These are phyloP conservation scores for Globisporangium sylvaticum DNA, from an alignment of 352 stramenopile genomes.

Conservation along the genomic window DNA sequence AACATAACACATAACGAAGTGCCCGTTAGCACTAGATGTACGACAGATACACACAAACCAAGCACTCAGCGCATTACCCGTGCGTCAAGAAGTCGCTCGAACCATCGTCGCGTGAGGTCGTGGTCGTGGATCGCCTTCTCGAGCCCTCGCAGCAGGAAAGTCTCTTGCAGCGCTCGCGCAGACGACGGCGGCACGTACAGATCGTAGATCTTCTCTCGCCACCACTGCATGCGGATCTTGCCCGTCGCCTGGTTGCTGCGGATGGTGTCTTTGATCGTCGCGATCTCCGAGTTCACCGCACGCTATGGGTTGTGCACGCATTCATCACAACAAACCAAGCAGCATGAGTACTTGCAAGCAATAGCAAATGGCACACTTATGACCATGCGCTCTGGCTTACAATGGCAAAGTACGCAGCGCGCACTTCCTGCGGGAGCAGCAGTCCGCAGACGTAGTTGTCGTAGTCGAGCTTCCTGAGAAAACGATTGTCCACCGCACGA, in stretches of 20 bases:
- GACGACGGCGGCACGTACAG: constrained; percentile 39
- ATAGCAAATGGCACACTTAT: neutral
- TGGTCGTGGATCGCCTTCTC: constrained; percentile 60
- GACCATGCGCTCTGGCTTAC: constrained; percentile 25
- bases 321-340: neutral
- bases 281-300: constrained; percentile 89
- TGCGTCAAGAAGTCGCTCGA: constrained; percentile 88
- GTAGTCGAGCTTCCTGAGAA: constrained; percentile 76
- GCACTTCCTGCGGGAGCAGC: constrained; percentile 59
- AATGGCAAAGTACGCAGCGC: constrained; percentile 76
- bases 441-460: constrained; percentile 79
- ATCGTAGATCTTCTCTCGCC: constrained; percentile 79
- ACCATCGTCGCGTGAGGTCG: constrained; percentile 86
- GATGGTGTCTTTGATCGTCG: constrained; percentile 86
- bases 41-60: neutral
- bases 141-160: constrained; percentile 69
- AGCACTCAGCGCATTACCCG: constrained; percentile 25
- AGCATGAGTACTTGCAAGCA: neutral
- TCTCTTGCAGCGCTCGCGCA: constrained; percentile 30
- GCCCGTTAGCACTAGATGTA: neutral
- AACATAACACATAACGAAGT: neutral
- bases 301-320: constrained; percentile 23
- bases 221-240: constrained; percentile 92
- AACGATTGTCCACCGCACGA: constrained; percentile 1
- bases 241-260: constrained; percentile 81